Conservation (phyloP, 805 yeast genomes). For the Pichia deserticola region DNA sequence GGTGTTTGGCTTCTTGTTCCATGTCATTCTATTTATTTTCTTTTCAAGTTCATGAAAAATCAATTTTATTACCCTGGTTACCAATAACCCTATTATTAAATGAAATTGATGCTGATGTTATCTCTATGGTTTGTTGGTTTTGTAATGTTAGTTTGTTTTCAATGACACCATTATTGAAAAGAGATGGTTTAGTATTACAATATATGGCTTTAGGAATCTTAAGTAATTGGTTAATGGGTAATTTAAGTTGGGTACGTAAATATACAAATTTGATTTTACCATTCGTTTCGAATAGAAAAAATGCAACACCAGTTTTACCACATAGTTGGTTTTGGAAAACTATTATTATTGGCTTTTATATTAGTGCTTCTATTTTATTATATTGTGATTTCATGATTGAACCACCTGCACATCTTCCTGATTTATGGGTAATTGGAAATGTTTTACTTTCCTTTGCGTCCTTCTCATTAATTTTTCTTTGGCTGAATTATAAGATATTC, state of each 20-base stretch:
- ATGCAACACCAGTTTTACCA: conserved; percentile 38
- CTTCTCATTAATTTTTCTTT: conserved; percentile 70
- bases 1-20: conserved; percentile 77
- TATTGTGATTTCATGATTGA: conserved; percentile 39
- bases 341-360: conserved; percentile 45
- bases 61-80: conserved; percentile 78
- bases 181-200: conserved; percentile 69
- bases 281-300: conserved; percentile 19
- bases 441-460: conserved; percentile 68
- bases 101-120: conserved; percentile 47
- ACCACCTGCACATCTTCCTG: conserved; percentile 67
- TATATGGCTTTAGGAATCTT: conserved; percentile 52
- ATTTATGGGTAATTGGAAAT: conserved; percentile 77
- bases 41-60: conserved; percentile 94
- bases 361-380: conserved; percentile 45
- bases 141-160: conserved; percentile 80
- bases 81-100: conserved; percentile 69
- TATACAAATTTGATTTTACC: conserved; percentile 17
- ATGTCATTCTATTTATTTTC: conserved; percentile 86
- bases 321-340: conserved; percentile 40
- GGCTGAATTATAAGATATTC: conserved; percentile 58
- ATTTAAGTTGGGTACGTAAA: conserved; percentile 47
- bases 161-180: conserved; percentile 76
- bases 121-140: conserved; percentile 81
- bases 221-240: conserved; percentile 77